These are phyloP conservation scores for Barnettozyma hawaiiensis DNA, from an alignment of 1,139 yeast genomes.

Conservation along the genomic window DNA sequence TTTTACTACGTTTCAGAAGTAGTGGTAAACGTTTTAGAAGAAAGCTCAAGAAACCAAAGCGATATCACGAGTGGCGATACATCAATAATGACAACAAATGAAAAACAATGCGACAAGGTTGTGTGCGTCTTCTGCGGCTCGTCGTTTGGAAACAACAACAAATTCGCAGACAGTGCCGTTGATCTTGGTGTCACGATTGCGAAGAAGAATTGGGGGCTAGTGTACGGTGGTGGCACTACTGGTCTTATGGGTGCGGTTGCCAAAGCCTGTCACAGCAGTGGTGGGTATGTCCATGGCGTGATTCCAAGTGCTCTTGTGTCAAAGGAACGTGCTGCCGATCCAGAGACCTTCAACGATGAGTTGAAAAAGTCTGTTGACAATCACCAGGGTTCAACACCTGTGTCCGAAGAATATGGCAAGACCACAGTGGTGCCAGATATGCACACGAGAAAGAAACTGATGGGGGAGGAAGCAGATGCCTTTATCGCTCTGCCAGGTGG, in stretches of 20 bases:
- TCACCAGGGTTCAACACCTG: constrained; percentile 56
- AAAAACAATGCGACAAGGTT: constrained; percentile 31
- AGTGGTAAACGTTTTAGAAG: no score
- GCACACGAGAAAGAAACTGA: constrained; percentile 84
- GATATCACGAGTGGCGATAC: not conserved
- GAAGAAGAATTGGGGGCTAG: constrained; percentile 61
- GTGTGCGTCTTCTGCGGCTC: constrained; percentile 89
- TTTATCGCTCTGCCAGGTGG: constrained; percentile 93
- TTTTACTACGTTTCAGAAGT: no score
- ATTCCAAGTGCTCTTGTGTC: constrained; percentile 79
- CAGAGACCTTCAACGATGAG: constrained; percentile 40
- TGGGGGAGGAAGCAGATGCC: constrained; percentile 85
- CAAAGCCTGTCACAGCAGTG: constrained; percentile 56
- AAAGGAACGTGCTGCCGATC: constrained; percentile 52
- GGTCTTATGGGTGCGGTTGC: constrained; percentile 87
- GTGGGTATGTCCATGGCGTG: constrained; percentile 80
- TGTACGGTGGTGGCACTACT: constrained; percentile 83
- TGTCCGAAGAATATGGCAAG: constrained; percentile 65
- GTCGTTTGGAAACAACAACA: constrained; percentile 55
- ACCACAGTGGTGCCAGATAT: constrained; percentile 81
- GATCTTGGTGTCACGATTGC: constrained; percentile 58
- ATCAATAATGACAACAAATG: not conserved
- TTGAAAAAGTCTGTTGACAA: constrained; percentile 40
- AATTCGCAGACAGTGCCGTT: constrained; percentile 49
- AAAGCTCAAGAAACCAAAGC: no score